Evolutionary conservation across 768 basidiomycete species (phyloP).

Genomic region (Agrocybe pediades): DNA sequence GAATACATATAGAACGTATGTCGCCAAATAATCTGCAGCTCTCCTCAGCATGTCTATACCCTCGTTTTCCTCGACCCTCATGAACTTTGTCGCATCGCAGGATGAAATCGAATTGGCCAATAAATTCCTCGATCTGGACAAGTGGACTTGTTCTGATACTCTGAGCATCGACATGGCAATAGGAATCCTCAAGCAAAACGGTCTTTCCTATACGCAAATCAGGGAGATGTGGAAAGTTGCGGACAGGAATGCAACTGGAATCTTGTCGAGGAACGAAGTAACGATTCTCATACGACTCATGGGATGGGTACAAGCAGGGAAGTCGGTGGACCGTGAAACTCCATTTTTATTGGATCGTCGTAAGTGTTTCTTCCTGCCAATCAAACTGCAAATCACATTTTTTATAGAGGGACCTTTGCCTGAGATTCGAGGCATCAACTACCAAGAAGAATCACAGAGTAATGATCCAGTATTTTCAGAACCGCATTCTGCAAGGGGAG

Average conservation of each 20-base stretch:
- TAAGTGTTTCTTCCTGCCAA: neutral
- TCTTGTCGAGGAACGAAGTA: neutral
- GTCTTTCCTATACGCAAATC: neutral
- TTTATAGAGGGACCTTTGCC: neutral
- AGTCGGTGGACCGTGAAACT: neutral
- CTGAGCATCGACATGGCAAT: neutral
- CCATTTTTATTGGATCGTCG: neutral
- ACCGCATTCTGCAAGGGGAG: neutral
- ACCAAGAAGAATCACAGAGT: neutral
- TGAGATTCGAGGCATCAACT: neutral
- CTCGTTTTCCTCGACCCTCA: neutral
- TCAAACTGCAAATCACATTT: too few species aligned
- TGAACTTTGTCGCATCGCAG: neutral
- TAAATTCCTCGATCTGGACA: neutral
- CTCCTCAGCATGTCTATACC: neutral
- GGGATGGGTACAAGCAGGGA: neutral
- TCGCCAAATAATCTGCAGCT: neutral
- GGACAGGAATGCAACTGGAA: neutral
- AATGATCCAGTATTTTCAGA: neutral
- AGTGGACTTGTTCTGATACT: neutral
- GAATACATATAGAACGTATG: neutral
- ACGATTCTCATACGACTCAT: neutral
- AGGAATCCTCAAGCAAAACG: neutral
- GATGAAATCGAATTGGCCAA: neutral
- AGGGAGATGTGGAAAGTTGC: neutral